These are phyloP conservation scores for Lodderomyces jiufengensis DNA, from an alignment of 1,139 yeast species.

Conservation along the genomic window DNA sequence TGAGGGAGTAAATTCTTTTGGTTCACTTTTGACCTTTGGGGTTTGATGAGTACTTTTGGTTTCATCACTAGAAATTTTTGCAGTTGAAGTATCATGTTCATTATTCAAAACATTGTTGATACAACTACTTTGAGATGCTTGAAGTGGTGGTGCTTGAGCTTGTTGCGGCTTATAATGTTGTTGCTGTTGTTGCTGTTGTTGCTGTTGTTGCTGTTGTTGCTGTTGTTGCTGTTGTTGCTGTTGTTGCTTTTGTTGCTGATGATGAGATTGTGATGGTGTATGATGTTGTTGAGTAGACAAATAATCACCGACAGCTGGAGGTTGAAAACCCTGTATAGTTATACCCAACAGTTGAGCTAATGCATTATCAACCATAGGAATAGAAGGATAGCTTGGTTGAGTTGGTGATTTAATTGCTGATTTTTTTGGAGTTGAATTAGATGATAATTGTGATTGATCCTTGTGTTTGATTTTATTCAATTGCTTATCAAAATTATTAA, in stretches of 20 bases:
- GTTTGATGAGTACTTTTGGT: too few species aligned
- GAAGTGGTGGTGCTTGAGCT: too few species aligned
- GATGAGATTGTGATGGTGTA: background rate
- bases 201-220: background rate
- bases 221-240: too few species aligned
- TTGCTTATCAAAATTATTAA: conserved; percentile 21
- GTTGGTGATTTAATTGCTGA: background rate
- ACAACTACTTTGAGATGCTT: too few species aligned
- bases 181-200: too few species aligned
- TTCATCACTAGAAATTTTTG: background rate
- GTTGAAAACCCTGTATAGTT: conserved; percentile 22
- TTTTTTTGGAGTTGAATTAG: background rate
- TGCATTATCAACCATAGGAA: conserved; percentile 10
- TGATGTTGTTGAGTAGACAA: too few species aligned
- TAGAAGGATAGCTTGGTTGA: too few species aligned
- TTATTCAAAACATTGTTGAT: too few species aligned
- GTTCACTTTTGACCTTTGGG: too few species aligned
- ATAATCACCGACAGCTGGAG: conserved; percentile 10
- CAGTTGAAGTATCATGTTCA: conserved; percentile 1
- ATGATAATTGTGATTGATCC: background rate
- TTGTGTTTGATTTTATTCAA: conserved; percentile 17
- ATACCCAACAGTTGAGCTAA: conserved; percentile 29
- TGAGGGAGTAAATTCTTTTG: background rate
- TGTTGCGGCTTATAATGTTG: too few species aligned
- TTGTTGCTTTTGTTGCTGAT: background rate